Percentiles rank a stretch among this genome's conserved stretches.
These are phyloP conservation scores for Verticillium klebahnii DNA, from an alignment of 2,329 filamentous ascomycete species.

Conservation along the genomic window DNA sequence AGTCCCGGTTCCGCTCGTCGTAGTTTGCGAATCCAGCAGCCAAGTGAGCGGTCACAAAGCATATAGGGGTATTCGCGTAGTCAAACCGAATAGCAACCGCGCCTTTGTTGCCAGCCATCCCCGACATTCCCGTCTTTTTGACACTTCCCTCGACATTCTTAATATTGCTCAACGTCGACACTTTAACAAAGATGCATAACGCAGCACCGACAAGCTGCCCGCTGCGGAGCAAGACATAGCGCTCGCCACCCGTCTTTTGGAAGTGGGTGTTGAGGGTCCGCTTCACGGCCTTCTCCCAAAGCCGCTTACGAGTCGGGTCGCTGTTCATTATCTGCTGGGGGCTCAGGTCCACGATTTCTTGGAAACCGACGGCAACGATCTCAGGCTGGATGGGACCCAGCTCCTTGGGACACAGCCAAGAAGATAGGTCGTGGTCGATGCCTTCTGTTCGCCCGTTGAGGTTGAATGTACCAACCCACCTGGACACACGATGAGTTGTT, in stretches of 20 bases:
- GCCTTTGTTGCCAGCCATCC: slow-evolving; percentile 97
- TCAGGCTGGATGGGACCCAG: slow-evolving; percentile 65
- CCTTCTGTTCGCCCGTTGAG: slow-evolving; percentile 83
- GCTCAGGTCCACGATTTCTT: slow-evolving; percentile 96
- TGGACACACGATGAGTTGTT: slow-evolving; percentile 12
- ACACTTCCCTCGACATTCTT: slow-evolving; percentile 96
- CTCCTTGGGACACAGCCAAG: slow-evolving; percentile 73
- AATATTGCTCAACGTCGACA: slow-evolving; percentile 71
- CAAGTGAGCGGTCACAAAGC: slow-evolving; percentile 93
- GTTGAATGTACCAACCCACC: slow-evolving; percentile 82
- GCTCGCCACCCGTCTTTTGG: slow-evolving; percentile 59
- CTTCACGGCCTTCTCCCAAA: slow-evolving; percentile 83
- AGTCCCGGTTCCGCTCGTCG: slow-evolving; percentile 92
- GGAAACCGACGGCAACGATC: slow-evolving; percentile 87
- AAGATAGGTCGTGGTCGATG: slow-evolving; percentile 71
- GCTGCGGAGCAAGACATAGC: slow-evolving; percentile 84
- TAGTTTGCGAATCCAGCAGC: slow-evolving; percentile 96
- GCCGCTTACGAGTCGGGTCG: slow-evolving; percentile 76
- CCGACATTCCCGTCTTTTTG: slow-evolving; percentile 92
- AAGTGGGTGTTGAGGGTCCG: slow-evolving; percentile 71
- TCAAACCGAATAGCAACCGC: slow-evolving; percentile 95
- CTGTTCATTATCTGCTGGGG: slow-evolving; percentile 99
- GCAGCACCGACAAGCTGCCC: slow-evolving; percentile 94
- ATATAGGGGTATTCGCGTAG: slow-evolving; percentile 86
- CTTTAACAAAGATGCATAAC: slow-evolving; percentile 84